These are phyloP conservation scores for Waitea zeae DNA, from an alignment of 1,284 basidiomycete species.

Conservation along the genomic window DNA sequence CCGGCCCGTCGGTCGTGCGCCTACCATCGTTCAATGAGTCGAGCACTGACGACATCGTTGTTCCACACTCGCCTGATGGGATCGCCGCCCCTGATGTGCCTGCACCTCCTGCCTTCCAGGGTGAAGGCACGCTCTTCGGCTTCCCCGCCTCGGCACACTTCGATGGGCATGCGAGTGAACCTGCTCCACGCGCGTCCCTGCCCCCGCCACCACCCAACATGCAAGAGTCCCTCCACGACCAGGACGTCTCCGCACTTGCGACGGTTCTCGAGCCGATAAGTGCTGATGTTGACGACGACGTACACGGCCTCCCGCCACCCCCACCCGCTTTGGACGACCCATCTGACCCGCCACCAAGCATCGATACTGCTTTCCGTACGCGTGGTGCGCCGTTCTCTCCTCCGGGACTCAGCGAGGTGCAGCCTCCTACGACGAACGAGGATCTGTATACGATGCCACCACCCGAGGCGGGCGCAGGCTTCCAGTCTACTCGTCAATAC, in stretches of 20 bases:
- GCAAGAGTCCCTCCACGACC: conserved; percentile 50
- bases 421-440: neutral
- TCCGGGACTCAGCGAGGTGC: conserved; percentile 2
- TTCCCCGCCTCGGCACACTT: conserved; percentile 54
- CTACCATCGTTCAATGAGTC: conserved; percentile 67
- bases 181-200: conserved; percentile 36
- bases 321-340: conserved; percentile 75
- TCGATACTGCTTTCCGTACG: conserved; percentile 55
- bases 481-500: too few relatives aligned
- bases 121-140: conserved; percentile 59
- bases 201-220: conserved; percentile 57
- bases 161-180: conserved; percentile 55
- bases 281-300: conserved; percentile 14
- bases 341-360: conserved; percentile 65
- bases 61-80: too few relatives aligned
- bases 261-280: conserved; percentile 40
- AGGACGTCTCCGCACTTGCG: conserved; percentile 46
- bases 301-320: conserved; percentile 34
- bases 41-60: conserved; percentile 49
- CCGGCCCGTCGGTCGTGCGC: conserved; percentile 21
- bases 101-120: conserved; percentile 24
- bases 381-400: conserved; percentile 4
- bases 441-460: too few relatives aligned
- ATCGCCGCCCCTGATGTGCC: conserved; percentile 22
- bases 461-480: too few relatives aligned